Base-by-base conservation (phyloP, 257 asterid species). In the Jacaranda mimosifolia region DNA sequence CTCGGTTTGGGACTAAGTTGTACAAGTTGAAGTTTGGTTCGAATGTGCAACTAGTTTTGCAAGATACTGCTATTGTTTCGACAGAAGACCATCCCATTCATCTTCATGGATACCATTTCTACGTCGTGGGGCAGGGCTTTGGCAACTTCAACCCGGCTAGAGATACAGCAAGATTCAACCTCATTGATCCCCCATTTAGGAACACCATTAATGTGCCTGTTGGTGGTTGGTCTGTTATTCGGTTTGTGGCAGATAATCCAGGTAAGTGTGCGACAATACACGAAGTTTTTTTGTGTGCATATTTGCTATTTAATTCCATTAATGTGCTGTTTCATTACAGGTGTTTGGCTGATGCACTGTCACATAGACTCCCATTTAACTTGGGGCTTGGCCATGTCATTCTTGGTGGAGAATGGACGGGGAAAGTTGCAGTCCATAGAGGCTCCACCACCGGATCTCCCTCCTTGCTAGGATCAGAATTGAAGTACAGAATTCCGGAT, bases 391-490 rank as follows among this genome's bases (percentile, higher is more conserved):
- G 91, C 75, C 7, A 91, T 88, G 94, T 71, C 88, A 1, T 87
- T 91, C 84, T 67, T 89, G 80, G 94, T 91, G 10, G 93, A 87
- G 73, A 89, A 91, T 56, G 97, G 97, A 52, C 60, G 10, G 3
- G 94, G 87, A 49, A 59, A 79, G 72, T 76, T 76, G 68, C 89
- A 89, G 81, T 83, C 97, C 10, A 46, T 91, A 3, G 80, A 48
- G 84, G 86, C 97, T 14, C 97, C 94, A 51, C 97, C 97, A 43
- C 84, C 83, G 35, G 97, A 91, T 80, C 93, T 91, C n/a, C 97
- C 97, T 40, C 84, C 77, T 51, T 91, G 95, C 76, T 91, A 83
- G 76, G 80, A 13, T 9, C 36, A 18, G 52, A 32, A 39, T 17
- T 13, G 21, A 42, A 56, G 21, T 18, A 79, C 45, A 32, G 0